Conservation (phyloP, 2,329 filamentous ascomycete species). For the Calycina marina region DNA sequence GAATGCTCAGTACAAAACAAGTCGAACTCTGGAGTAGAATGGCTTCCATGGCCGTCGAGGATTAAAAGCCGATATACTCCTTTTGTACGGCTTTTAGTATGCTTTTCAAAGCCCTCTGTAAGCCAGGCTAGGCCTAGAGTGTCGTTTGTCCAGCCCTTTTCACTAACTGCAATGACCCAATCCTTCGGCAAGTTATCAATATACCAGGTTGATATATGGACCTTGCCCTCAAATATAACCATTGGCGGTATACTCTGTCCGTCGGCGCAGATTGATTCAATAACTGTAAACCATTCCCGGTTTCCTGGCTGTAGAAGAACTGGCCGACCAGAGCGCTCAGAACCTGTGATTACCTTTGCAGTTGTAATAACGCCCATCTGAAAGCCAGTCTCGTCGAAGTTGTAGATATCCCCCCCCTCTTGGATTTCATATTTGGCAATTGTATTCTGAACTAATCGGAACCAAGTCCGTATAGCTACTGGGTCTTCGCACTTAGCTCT, state of each 20-base stretch:
- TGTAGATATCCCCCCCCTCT: no score
- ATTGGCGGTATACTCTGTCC: neutral
- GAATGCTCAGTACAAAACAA: no score
- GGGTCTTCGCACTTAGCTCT: no score
- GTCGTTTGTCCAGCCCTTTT: conserved; percentile 1
- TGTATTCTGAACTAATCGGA: no score
- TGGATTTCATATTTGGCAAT: no score
- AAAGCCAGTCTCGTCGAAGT: no score
- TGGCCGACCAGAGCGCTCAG: neutral
- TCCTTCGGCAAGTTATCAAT: neutral
- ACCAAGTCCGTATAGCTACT: no score
- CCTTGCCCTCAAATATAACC: conserved; percentile 1
- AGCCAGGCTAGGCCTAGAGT: conserved; percentile 1
- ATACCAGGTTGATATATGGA: neutral
- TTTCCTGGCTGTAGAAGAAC: neutral
- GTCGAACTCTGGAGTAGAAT: neutral
- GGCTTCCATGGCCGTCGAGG: conserved; percentile 1
- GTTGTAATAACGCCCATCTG: no score
- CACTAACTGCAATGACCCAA: conserved; percentile 1
- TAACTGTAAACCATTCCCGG: neutral
- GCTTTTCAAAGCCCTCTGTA: conserved; percentile 1
- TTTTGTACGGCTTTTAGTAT: no score
- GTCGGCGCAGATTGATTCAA: neutral
- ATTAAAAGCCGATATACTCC: conserved; percentile 2
- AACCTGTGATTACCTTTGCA: neutral